Base-by-base conservation (phyloP, 495 filamentous ascomycete genomes). In the Lasiosphaeria miniovina region DNA sequence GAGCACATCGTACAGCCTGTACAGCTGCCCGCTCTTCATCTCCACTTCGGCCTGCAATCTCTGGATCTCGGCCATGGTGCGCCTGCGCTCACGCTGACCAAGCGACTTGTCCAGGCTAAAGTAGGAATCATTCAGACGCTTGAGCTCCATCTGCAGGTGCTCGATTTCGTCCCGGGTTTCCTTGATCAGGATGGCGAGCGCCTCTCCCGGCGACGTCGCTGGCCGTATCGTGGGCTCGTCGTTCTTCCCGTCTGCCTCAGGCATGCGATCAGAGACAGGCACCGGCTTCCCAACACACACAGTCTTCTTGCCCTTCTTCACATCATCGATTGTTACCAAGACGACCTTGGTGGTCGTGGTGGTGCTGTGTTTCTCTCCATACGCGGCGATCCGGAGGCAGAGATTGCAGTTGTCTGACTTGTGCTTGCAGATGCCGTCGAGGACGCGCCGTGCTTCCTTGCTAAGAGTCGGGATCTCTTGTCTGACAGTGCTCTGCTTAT, bases 1-100 rank as follows among this genome's bases (percentile, higher is more conserved):
- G 8, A 96, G 81, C 7, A 96, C 91, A 67, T 98, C 93, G 60
- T 95, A 91, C 6, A 97, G 78, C 7, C 84, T 81, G 69, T 97
- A 97, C 46, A 97, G 87, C 68, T 95, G 90, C 58, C 92, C 89
- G n/a, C 86, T 84, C 71, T 93, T 93, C 60, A 80, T 77, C 68
- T 94, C 90, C 46, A 93, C 85, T 55, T 83, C 81, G 52, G 77
- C 77, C 40, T 88, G 69, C 33, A 93, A 61, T 57, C 78, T 77
- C 63, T 87, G 82, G 43, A 95, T 88, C 63, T 86, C 84, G 33
- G 70, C 77, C 58, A 84, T 77, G 36, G 93, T 61, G 9, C 78
- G 73, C 65, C 87, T 87, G 53, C 93, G 83, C 65, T 86, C 82
- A 10, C 69, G 67, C 43, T 85, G 82, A 68, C 86, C 89, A 35